phyloP scores from a whole-genome alignment of 768 basidiomycete genomes.

The Pleurotus platypus region DNA sequence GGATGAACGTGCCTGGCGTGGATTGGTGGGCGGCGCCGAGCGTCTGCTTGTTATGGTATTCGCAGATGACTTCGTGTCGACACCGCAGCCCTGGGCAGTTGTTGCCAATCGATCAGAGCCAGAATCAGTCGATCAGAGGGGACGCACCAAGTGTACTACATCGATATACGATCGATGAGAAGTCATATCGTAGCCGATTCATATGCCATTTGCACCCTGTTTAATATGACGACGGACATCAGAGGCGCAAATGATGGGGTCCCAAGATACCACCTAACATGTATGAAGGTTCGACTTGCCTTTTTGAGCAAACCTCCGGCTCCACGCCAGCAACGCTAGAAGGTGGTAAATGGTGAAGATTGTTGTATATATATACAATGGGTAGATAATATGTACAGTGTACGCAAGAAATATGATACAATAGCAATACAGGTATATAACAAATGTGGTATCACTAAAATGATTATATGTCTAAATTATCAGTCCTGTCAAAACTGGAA shows the following conservation, averaged over 20 bases:
- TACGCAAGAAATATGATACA: slow-evolving; percentile 10
- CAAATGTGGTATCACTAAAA: slow-evolving; percentile 15
- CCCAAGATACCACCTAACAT: slow-evolving; percentile 7
- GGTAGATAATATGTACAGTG: slow-evolving; percentile 1
- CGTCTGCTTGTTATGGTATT: neutral
- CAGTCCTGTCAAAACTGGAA: slow-evolving; percentile 8
- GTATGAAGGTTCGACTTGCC: slow-evolving; percentile 5
- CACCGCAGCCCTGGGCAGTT: neutral
- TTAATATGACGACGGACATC: slow-evolving; percentile 9
- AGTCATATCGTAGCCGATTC: slow-evolving; percentile 6
- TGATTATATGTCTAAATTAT: slow-evolving; percentile 12
- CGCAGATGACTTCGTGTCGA: slow-evolving; percentile 4
- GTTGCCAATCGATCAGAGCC: slow-evolving; percentile 5
- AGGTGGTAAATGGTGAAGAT: neutral
- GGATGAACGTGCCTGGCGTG: slow-evolving; percentile 1
- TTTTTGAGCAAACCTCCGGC: neutral
- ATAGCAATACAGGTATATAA: slow-evolving; percentile 14
- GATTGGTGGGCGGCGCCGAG: slow-evolving; percentile 3
- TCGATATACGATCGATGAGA: slow-evolving; percentile 7
- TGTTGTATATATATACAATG: slow-evolving; percentile 7
- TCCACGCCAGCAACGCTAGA: neutral
- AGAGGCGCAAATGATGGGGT: slow-evolving; percentile 5
- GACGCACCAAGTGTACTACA: neutral
- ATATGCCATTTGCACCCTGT: slow-evolving; percentile 3
- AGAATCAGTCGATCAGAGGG: slow-evolving; percentile 8